phyloP scores from a whole-genome alignment of 2,329 filamentous ascomycete genomes.

The Ophiostoma sp. region DNA sequence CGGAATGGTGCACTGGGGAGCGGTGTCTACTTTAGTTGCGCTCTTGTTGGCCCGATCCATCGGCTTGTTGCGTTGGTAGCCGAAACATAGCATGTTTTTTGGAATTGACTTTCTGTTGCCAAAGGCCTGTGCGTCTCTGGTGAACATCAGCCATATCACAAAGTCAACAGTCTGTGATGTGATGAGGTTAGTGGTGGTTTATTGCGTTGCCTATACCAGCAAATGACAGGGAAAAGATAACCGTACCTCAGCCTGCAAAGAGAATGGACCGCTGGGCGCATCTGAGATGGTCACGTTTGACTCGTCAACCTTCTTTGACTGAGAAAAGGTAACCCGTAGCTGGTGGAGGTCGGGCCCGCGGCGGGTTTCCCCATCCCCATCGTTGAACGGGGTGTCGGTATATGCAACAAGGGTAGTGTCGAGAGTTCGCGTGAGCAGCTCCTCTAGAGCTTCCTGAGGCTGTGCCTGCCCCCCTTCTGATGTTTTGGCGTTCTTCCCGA shows the following conservation, averaged over 20 bases:
- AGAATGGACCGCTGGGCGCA: constrained; percentile 40
- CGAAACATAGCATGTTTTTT: constrained; percentile 64
- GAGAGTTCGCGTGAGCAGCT: constrained; percentile 52
- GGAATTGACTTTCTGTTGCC: constrained; percentile 2
- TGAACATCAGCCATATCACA: constrained; percentile 71
- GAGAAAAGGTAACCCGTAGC: constrained; percentile 57
- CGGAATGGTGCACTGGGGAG: constrained; percentile 44
- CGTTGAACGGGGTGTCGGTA: constrained; percentile 27
- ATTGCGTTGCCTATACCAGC: no score
- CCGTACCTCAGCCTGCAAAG: constrained; percentile 52
- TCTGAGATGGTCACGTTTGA: constrained; percentile 50
- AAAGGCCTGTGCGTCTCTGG: constrained; percentile 33
- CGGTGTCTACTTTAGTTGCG: neutral
- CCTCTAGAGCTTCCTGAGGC: constrained; percentile 32
- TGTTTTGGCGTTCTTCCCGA: constrained; percentile 15
- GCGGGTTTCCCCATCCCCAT: neutral
- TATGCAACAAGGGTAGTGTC: constrained; percentile 65
- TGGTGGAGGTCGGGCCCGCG: constrained; percentile 39
- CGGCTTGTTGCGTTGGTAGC: constrained; percentile 54
- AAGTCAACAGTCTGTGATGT: constrained; percentile 60
- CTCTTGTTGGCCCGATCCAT: neutral
- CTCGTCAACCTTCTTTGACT: constrained; percentile 49
- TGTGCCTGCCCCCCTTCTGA: neutral
- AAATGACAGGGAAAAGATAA: no score
- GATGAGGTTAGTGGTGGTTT: no score